These are phyloP conservation scores for Globisporangium cylindrosporum DNA, from an alignment of 352 stramenopile genomes.

Conservation along the genomic window DNA sequence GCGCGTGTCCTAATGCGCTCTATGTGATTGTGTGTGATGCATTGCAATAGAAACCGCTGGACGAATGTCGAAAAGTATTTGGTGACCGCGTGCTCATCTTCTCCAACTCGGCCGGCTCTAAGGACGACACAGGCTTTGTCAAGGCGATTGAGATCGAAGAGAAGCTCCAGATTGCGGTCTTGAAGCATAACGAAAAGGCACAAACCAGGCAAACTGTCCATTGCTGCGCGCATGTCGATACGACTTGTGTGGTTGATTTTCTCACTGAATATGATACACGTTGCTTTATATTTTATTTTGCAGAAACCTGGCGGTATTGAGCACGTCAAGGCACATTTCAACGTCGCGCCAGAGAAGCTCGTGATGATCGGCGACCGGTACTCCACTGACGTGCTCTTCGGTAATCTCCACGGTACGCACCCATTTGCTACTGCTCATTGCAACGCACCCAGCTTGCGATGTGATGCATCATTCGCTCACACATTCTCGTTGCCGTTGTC, in stretches of 20 bases:
- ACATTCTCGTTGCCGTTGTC: neutral
- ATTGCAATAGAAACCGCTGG: constrained; percentile 39
- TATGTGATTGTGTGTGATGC: neutral
- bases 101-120: constrained; percentile 94
- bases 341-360: constrained; percentile 68
- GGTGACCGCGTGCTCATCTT: constrained; percentile 91
- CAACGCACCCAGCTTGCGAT: neutral
- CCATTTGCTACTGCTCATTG: neutral
- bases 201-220: neutral
- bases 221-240: neutral
- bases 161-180: constrained; percentile 78
- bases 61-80: constrained; percentile 88
- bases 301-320: constrained; percentile 91
- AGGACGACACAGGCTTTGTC: constrained; percentile 84
- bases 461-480: neutral
- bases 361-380: constrained; percentile 97
- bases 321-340: constrained; percentile 87
- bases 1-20: neutral
- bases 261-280: neutral
- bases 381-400: constrained; percentile 97
- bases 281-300: neutral
- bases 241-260: neutral
- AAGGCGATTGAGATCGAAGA: constrained; percentile 84
- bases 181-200: constrained; percentile 91
- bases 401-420: constrained; percentile 89